Base-by-base conservation (phyloP, 2,329 filamentous ascomycete genomes). In the Botryotinia globosa region DNA sequence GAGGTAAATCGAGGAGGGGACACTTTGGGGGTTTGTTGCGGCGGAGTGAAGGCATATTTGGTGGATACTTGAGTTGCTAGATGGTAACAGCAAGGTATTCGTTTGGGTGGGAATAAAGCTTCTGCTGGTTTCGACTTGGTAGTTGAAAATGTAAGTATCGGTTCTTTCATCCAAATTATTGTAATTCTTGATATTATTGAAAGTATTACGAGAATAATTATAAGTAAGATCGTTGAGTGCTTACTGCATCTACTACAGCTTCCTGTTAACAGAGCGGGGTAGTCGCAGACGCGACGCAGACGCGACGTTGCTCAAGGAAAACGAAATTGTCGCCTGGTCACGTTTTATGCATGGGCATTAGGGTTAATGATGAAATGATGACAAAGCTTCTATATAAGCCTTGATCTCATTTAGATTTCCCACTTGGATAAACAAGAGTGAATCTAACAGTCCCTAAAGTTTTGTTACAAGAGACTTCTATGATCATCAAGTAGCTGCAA, bases 291-390 rank as follows among this genome's bases (percentile, higher is more conserved):
- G 48, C 48, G n/a, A n/a, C n/a, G n/a, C n/a, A n/a, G n/a, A n/a
- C n/a, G n/a, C n/a, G 48, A 54, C 22, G 44, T 51, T 66, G 32
- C 22, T 34, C 22, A 5, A 51, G 32, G 20, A 22, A 45, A 5
- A 32, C 44, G 62, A 66, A 32, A 66, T 51, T 66, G 22, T 51
- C 63, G 29, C 63, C 45, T n/a, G 6, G 32, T 66, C 44, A 66
- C 63, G 44, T 51, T 66, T 66, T 34, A n/a, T n/a, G 48, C 12
- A 44, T 20, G 39, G 29, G 2, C 14, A 34, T 32, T 56, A 56
- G 3, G 6, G 34, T 18, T 12, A 18, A 58, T 20, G 29, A 51
- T n/a, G 10, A 51, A 51, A 22, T 22, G 18, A 58, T 58, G 56
- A 58, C 56, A 58, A 58, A 39, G 34, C 34, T 61, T 37, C n/a